These are phyloP conservation scores for Tulasnella sp. DNA, from an alignment of 768 basidiomycete species.

Conservation along the genomic window DNA sequence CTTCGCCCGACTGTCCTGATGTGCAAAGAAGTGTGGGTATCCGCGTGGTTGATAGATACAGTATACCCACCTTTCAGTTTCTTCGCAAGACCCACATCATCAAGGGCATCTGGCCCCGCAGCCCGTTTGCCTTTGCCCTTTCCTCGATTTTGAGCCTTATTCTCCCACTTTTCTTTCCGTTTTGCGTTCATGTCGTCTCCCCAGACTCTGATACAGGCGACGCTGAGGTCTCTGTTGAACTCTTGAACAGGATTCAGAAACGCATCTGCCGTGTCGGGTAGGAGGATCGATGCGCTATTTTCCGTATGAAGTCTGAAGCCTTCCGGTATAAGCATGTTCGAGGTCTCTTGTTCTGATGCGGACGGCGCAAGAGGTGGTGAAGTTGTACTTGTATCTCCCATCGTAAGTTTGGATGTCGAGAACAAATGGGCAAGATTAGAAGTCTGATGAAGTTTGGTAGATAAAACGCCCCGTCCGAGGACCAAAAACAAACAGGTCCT, in stretches of 20 bases:
- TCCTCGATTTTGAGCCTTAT: slow-evolving; percentile 32
- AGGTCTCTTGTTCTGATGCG: background rate
- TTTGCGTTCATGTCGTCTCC: slow-evolving; percentile 53
- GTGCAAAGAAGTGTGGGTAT: too few species aligned
- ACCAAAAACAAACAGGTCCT: too few species aligned
- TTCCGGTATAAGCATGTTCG: slow-evolving; percentile 40
- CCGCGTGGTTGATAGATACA: too few species aligned
- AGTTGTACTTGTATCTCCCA: background rate
- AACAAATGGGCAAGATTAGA: too few species aligned
- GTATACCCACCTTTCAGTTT: too few species aligned
- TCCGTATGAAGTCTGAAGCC: slow-evolving; percentile 71
- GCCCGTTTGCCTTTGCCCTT: slow-evolving; percentile 17
- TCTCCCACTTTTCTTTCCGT: slow-evolving; percentile 51
- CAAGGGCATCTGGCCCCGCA: slow-evolving; percentile 22
- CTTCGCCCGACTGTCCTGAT: too few species aligned
- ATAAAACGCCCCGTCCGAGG: too few species aligned
- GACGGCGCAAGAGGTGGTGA: background rate
- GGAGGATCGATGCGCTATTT: slow-evolving; percentile 67
- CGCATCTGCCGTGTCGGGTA: slow-evolving; percentile 62
- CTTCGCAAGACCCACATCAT: too few species aligned
- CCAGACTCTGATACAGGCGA: slow-evolving; percentile 85
- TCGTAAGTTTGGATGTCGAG: too few species aligned
- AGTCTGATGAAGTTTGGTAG: too few species aligned
- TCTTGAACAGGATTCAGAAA: slow-evolving; percentile 97
- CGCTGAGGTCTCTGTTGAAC: slow-evolving; percentile 90